These are phyloP conservation scores for Chaetothyriales sp. DNA, from an alignment of 2,329 filamentous ascomycete species.

Conservation along the genomic window DNA sequence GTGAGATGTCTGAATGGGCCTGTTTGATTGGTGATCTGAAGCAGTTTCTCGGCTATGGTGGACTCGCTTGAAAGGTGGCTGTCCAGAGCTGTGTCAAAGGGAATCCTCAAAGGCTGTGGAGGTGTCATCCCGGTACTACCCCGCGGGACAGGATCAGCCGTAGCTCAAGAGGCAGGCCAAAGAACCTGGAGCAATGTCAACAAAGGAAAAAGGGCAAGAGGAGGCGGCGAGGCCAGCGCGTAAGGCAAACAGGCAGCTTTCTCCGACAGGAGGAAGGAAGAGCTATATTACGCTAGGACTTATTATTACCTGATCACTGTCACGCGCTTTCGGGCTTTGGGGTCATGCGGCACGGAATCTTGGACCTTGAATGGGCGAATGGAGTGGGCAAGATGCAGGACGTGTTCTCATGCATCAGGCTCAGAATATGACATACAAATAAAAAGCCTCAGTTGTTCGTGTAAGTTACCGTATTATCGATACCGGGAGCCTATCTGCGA, in stretches of 20 bases:
- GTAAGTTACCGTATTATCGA: not conserved
- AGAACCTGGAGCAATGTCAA: not conserved
- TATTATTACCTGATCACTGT: not conserved
- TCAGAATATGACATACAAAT: not conserved
- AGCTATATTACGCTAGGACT: not conserved
- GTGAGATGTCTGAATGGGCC: slow-evolving; percentile 70
- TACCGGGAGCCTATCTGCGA: not conserved
- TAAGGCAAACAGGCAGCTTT: not conserved
- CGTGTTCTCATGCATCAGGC: not conserved
- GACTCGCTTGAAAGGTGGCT: not conserved
- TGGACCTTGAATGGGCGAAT: not conserved
- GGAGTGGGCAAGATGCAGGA: not conserved
- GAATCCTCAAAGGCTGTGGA: not conserved
- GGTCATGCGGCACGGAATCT: not conserved
- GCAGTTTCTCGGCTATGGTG: slow-evolving; percentile 2
- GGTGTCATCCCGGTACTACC: not conserved
- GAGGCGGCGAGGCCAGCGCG: not conserved
- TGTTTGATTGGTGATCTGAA: slow-evolving; percentile 59
- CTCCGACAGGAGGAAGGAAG: not conserved
- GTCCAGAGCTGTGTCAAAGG: not conserved
- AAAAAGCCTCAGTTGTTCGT: not conserved
- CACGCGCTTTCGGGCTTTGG: not conserved
- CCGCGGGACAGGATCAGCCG: not conserved
- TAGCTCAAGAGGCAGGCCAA: not conserved
- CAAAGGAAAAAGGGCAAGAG: not conserved